Base-by-base conservation (phyloP, 352 stramenopile species). In the Pythium dissotocum region DNA sequence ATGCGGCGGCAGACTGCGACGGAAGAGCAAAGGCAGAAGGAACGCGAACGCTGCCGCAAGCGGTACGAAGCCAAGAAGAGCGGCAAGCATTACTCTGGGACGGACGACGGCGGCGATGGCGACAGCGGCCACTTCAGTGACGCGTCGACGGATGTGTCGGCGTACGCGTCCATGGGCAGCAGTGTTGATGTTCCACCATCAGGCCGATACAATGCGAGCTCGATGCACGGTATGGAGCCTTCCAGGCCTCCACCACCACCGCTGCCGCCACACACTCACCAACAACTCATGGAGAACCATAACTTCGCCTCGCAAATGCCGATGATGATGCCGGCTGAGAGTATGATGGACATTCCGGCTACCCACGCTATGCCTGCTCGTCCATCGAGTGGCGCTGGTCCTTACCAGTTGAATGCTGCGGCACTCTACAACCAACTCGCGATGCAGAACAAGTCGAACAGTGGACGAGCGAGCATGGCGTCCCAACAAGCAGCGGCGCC, bases 11-110 rank as follows among this genome's bases (percentile, higher is more conserved):
- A 87, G 28, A 87, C 86, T 54, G 81, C 82, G 2, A 87, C 82
- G 1, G 79, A 93, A 28, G 79, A 85, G 16, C 85, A 93, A 48
- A 78, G 78, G 33, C 6, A 77, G 2, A 78, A 77, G 24, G 85
- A 93, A 58, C 81, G 81, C 5, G 85, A 93, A 54, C 85, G 85
- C 7, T 93, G 82, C 59, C 79, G 81, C 0, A 78, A 76, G 46
- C 80, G 85, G 12, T 93, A 93, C 54, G 82, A 93, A 40, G 36
- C 65, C 7, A 84, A 85, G 62, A 93, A 92, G 57, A 52, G 65
- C 1, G n/a, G 58, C 12, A 66, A 65, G 13, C 38, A 44, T 26
- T 63, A 77, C 40, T 62, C 76, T 21, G 12, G 32, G 28, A 56
- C 32, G 28, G 30, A 54, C 21, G 54, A 60, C 36, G 58, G 40